Percentiles rank a stretch among this genome's conserved stretches.
Conservation (phyloP, 192 early-diverging fungal species). For the Coemansia sp. region DNA sequence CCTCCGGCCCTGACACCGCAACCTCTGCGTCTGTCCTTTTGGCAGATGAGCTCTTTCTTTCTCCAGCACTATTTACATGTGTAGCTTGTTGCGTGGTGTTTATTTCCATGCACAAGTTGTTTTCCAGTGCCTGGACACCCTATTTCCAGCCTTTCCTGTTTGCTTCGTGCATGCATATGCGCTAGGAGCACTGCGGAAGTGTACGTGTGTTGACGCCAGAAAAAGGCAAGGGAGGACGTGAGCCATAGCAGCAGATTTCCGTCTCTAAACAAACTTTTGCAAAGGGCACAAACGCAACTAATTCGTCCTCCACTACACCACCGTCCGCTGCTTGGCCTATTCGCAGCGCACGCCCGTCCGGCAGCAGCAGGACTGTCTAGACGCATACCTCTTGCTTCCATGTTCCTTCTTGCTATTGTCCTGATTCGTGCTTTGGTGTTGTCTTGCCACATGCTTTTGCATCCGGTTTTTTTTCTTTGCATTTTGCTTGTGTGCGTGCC, state of each 20-base stretch:
- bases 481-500: no score
- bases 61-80: neutral
- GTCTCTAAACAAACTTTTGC: neutral
- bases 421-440: neutral
- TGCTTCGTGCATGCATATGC: constrained; percentile 9
- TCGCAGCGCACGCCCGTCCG: neutral
- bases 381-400: neutral
- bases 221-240: neutral
- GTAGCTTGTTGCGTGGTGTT: neutral
- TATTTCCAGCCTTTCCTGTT: constrained; percentile 7
- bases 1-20: neutral
- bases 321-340: neutral
- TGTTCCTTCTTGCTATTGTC: neutral
- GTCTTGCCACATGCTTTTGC: neutral
- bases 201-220: constrained; percentile 2
- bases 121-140: neutral
- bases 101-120: neutral
- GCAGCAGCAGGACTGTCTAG: neutral
- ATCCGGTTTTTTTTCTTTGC: neutral
- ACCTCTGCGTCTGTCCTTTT: neutral
- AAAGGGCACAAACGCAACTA: neutral
- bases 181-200: constrained; percentile 3
- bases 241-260: neutral
- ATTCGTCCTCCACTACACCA: neutral
- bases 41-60: no score